Conservation (phyloP, 768 basidiomycete genomes). For the Pilatotrama ljubarskyi region DNA sequence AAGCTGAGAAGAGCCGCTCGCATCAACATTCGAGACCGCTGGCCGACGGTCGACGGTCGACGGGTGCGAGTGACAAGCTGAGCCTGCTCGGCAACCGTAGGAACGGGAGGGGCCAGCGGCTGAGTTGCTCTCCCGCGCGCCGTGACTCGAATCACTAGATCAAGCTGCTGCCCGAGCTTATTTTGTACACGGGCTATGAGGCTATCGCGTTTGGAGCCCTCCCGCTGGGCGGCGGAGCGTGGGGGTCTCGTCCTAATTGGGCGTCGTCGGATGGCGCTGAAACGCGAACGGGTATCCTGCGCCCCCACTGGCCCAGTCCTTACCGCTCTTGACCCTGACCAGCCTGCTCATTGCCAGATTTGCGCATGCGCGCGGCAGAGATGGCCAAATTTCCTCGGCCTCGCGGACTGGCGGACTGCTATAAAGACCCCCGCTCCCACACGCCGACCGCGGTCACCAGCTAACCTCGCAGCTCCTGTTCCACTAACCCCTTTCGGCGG, state of each 20-base stretch:
- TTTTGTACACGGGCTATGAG: conserved; percentile 7
- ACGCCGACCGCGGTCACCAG: conserved; percentile 8
- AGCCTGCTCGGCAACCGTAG: too few species aligned
- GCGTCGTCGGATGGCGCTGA: conserved; percentile 13
- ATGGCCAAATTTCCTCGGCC: conserved; percentile 2
- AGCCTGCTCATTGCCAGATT: conserved; percentile 13
- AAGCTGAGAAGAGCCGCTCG: too few species aligned
- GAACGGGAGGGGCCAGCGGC: not conserved
- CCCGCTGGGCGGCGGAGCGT: not conserved
- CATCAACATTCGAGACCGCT: too few species aligned
- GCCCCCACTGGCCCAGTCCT: conserved; percentile 9
- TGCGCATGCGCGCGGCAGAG: conserved; percentile 1
- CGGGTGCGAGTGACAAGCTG: too few species aligned
- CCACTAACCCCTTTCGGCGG: conserved; percentile 16
- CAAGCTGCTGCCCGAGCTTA: conserved; percentile 10
- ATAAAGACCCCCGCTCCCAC: conserved; percentile 8
- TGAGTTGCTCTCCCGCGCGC: not conserved
- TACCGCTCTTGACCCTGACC: conserved; percentile 12
- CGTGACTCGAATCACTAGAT: conserved; percentile 7
- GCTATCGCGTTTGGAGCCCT: conserved; percentile 9
- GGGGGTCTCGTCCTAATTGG: conserved; percentile 7
- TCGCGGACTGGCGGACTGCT: not conserved
- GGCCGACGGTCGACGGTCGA: too few species aligned
- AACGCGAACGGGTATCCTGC: conserved; percentile 15
- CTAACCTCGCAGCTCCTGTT: conserved; percentile 10